phyloP scores from a whole-genome alignment of 2,329 filamentous ascomycete genomes.

The Fusarium oxysporum region DNA sequence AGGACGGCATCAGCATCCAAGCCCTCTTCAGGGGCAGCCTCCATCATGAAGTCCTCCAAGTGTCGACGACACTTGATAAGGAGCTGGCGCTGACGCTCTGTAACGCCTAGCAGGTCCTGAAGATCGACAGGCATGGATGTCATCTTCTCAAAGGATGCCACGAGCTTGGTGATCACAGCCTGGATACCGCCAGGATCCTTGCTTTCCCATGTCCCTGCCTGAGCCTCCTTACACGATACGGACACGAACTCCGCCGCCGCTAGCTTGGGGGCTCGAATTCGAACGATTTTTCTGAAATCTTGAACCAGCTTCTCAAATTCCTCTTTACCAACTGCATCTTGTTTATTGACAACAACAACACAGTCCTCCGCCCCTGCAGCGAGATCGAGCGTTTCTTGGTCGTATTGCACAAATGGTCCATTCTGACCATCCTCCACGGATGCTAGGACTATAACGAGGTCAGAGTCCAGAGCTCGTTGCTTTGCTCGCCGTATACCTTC shows the following conservation, averaged over 20 bases:
- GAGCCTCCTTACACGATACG: constrained; percentile 79
- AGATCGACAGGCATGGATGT: constrained; percentile 77
- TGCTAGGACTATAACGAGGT: constrained; percentile 85
- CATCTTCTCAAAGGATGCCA: constrained; percentile 75
- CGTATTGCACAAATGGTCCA: constrained; percentile 60
- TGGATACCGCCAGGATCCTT: constrained; percentile 75
- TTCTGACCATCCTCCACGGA: constrained; percentile 70
- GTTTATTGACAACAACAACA: constrained; percentile 73
- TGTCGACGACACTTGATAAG: constrained; percentile 78
- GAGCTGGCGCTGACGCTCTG: constrained; percentile 86
- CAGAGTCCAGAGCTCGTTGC: constrained; percentile 82
- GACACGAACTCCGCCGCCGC: constrained; percentile 53
- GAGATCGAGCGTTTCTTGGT: constrained; percentile 66
- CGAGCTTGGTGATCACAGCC: constrained; percentile 73
- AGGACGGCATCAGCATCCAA: constrained; percentile 83
- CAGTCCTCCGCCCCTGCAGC: constrained; percentile 61
- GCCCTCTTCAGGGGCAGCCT: constrained; percentile 58
- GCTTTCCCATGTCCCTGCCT: constrained; percentile 40
- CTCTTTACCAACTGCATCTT: constrained; percentile 58
- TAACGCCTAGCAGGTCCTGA: constrained; percentile 89
- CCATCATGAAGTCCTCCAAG: constrained; percentile 77
- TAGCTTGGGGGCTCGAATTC: constrained; percentile 39
- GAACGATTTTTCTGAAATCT: constrained; percentile 51
- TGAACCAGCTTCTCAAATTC: constrained; percentile 54
- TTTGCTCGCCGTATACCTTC: constrained; percentile 92